These are phyloP conservation scores for Oryza punctata DNA, from an alignment of 176 grass and related monocot genomes.

Conservation along the genomic window DNA sequence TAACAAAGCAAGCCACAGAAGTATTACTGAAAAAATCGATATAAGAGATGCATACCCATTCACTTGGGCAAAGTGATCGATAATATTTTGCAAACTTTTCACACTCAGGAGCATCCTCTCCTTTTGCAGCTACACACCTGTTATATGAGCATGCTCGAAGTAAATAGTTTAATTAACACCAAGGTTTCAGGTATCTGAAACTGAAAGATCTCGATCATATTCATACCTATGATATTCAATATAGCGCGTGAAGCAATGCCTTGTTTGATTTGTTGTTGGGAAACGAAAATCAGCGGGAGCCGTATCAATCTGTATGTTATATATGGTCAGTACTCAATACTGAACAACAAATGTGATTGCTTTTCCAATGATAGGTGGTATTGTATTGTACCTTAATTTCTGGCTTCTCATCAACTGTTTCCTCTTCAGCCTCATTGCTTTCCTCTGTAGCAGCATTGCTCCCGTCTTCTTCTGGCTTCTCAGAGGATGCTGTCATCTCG, in stretches of 20 bases:
- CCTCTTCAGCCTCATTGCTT: constrained; percentile 37
- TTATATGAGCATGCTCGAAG: constrained; percentile 5
- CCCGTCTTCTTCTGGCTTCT: constrained; percentile 37
- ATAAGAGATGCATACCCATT: constrained; percentile 66
- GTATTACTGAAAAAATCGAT: neutral
- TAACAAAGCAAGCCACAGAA: neutral
- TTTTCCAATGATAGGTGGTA: neutral
- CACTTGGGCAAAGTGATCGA: constrained; percentile 76
- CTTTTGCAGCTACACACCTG: constrained; percentile 79
- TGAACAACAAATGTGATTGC: neutral
- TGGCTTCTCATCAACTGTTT: constrained; percentile 50
- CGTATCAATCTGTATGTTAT: constrained; percentile 67
- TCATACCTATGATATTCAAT: constrained; percentile 88
- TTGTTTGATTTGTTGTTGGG: constrained; percentile 87
- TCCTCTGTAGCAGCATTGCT: constrained; percentile 38
- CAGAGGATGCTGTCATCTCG: constrained; percentile 32
- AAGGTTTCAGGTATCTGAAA: constrained; percentile 1
- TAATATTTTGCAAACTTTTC: constrained; percentile 87
- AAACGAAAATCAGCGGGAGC: constrained; percentile 91
- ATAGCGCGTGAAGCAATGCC: constrained; percentile 90
- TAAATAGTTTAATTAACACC: neutral
- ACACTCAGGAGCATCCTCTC: constrained; percentile 74
- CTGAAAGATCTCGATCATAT: constrained; percentile 29
- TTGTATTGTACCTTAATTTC: constrained; percentile 57
- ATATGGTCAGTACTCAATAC: constrained; percentile 32